A percentile compares a stretch with the other conserved stretches of the same genome.
These are phyloP conservation scores for Backusella parvicylindrica DNA, from an alignment of 192 early-diverging fungal genomes.

Conservation along the genomic window DNA sequence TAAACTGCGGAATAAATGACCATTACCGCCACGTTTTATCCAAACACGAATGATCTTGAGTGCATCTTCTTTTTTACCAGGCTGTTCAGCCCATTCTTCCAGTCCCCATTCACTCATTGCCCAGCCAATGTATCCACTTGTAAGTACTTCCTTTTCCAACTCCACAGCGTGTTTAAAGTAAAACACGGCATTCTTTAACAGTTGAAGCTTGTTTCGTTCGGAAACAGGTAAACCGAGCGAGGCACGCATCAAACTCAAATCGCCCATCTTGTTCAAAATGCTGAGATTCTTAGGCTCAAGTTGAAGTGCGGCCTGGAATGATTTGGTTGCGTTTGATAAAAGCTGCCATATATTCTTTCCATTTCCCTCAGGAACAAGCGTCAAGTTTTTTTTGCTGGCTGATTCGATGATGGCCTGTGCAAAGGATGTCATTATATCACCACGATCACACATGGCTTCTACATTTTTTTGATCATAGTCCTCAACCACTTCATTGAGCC, in stretches of 20 bases:
- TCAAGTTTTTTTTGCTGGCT: not conserved
- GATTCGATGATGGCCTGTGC: conserved; percentile 35
- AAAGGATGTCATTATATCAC: conserved; percentile 46
- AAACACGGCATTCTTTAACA: conserved; percentile 49
- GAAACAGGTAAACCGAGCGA: conserved; percentile 35
- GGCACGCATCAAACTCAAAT: conserved; percentile 43
- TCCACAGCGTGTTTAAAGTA: conserved; percentile 50
- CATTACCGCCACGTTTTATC: conserved; percentile 45
- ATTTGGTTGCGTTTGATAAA: conserved; percentile 38
- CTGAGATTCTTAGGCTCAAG: conserved; percentile 45
- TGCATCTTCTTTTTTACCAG: conserved; percentile 52
- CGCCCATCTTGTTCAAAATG: conserved; percentile 52
- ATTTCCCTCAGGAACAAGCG: not conserved
- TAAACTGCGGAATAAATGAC: conserved; percentile 12
- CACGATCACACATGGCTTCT: conserved; percentile 54
- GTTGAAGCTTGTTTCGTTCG: conserved; percentile 38
- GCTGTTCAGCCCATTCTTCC: conserved; percentile 42
- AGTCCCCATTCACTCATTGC: conserved; percentile 44
- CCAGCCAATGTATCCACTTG: conserved; percentile 41
- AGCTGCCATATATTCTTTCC: conserved; percentile 43
- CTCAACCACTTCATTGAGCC: conserved; percentile 37
- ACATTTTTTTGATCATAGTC: conserved; percentile 39
- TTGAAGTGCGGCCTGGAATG: conserved; percentile 40
- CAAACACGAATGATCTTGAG: conserved; percentile 66
- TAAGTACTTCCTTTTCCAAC: conserved; percentile 32